Conservation (phyloP, 208 protist species). For the Trypanosoma vivax region DNA sequence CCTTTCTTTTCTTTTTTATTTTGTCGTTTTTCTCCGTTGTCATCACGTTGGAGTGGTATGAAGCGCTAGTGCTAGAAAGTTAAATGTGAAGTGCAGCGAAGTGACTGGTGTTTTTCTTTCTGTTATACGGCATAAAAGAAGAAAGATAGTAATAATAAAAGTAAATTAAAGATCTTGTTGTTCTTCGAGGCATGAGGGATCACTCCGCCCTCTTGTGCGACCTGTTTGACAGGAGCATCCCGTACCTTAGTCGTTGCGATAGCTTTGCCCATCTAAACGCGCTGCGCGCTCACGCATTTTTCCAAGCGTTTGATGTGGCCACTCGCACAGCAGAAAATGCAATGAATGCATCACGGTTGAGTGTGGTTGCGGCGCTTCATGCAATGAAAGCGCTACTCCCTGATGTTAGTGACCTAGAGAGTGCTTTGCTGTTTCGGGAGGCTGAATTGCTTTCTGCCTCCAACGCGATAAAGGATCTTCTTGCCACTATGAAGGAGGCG, state of each 20-base stretch:
- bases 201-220: constrained; percentile 13
- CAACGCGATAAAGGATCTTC: constrained; percentile 38
- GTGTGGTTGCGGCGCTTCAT: constrained; percentile 20
- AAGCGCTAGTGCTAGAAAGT: no score
- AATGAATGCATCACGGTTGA: not conserved
- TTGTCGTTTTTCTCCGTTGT: not conserved
- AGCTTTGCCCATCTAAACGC: constrained; percentile 3
- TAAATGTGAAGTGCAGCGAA: not conserved
- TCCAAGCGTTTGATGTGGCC: constrained; percentile 5
- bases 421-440: constrained; percentile 55
- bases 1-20: constrained; percentile 1
- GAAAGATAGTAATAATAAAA: no score
- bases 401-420: constrained; percentile 36
- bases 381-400: constrained; percentile 42
- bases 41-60: not conserved
- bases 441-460: constrained; percentile 56
- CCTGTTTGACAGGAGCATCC: constrained; percentile 22
- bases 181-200: constrained; percentile 6
- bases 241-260: constrained; percentile 8
- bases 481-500: constrained; percentile 22
- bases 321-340: constrained; percentile 4
- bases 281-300: constrained; percentile 14
- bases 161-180: no score
- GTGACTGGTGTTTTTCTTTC: not conserved
- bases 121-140: not conserved